Evolutionary conservation across 495 filamentous ascomycete species (phyloP).

Genomic region (Neurospora sp.): DNA sequence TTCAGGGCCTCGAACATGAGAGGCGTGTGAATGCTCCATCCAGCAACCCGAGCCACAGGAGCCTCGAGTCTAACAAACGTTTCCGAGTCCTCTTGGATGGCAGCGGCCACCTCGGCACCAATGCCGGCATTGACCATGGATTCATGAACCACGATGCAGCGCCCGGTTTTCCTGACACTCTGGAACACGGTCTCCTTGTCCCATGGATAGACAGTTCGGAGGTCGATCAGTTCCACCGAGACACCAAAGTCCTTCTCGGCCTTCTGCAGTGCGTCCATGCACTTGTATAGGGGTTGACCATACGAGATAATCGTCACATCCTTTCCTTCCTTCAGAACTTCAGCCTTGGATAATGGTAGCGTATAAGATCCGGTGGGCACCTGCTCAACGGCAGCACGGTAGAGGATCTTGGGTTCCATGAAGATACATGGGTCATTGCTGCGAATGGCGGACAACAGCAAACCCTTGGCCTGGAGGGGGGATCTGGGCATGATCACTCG

Average conservation of each 20-base stretch:
- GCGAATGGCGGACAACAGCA: conserved; percentile 71
- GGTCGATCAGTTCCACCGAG: conserved; percentile 78
- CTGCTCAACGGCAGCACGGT: conserved; percentile 90
- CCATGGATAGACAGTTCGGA: conserved; percentile 92
- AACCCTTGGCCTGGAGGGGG: conserved; percentile 84
- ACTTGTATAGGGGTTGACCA: conserved; percentile 85
- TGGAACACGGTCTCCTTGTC: conserved; percentile 73
- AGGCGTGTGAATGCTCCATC: conserved; percentile 82
- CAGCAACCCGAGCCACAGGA: conserved; percentile 83
- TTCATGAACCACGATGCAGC: conserved; percentile 90
- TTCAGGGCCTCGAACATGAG: conserved; percentile 79
- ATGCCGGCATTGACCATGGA: conserved; percentile 92
- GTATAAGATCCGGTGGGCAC: conserved; percentile 76
- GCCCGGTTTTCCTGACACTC: conserved; percentile 82
- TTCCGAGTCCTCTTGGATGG: conserved; percentile 69
- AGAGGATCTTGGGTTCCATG: conserved; percentile 94
- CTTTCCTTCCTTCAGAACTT: conserved; percentile 72
- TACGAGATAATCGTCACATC: conserved; percentile 86
- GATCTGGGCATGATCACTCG: conserved; percentile 85
- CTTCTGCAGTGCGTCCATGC: conserved; percentile 65
- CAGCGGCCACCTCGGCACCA: conserved; percentile 86
- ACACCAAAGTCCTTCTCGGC: conserved; percentile 75
- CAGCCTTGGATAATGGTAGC: conserved; percentile 79
- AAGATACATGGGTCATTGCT: conserved; percentile 88
- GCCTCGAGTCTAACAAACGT: conserved; percentile 84